A percentile compares a stretch with the other conserved stretches of the same genome.
These are phyloP conservation scores for Lactifluus piperatus DNA, from an alignment of 768 basidiomycete genomes.

Conservation along the genomic window DNA sequence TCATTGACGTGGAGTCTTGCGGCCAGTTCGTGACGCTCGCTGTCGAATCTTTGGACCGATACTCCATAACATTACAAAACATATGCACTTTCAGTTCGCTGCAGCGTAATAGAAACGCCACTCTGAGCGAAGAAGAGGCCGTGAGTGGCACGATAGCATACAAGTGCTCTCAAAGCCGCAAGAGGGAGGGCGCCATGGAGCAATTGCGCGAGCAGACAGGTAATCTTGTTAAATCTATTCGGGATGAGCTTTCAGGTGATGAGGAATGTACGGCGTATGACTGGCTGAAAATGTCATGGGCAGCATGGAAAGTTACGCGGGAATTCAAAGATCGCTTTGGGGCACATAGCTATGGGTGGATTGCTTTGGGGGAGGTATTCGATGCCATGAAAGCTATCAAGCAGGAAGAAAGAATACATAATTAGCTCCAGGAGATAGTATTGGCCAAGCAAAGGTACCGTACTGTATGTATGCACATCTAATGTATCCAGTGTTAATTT, in stretches of 20 bases:
- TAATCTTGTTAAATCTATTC: slow-evolving; percentile 40
- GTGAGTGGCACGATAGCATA: slow-evolving; percentile 58
- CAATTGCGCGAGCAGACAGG: slow-evolving; percentile 48
- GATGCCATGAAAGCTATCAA: slow-evolving; percentile 42
- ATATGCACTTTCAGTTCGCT: slow-evolving; percentile 43
- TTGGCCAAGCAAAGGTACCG: too few relatives aligned
- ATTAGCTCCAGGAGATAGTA: slow-evolving; percentile 8
- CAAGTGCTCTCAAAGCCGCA: slow-evolving; percentile 49
- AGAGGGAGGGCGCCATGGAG: slow-evolving; percentile 44
- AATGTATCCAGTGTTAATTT: too few relatives aligned
- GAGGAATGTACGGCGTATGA: slow-evolving; percentile 33
- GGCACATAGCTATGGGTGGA: slow-evolving; percentile 53
- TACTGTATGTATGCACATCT: too few relatives aligned
- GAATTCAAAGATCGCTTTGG: slow-evolving; percentile 38
- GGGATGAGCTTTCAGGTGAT: slow-evolving; percentile 43
- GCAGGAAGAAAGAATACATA: slow-evolving; percentile 27
- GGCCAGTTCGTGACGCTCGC: slow-evolving; percentile 7
- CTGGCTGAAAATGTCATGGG: slow-evolving; percentile 42
- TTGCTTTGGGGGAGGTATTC: slow-evolving; percentile 50
- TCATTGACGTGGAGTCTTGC: slow-evolving; percentile 16
- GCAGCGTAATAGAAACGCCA: slow-evolving; percentile 28
- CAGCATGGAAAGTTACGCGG: slow-evolving; percentile 43
- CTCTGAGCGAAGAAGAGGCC: slow-evolving; percentile 55
- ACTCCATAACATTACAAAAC: slow-evolving; percentile 37
- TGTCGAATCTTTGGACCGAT: slow-evolving; percentile 27